Base-by-base conservation (phyloP, 1,139 yeast genomes). In the Yamadazyma epiphylla region DNA sequence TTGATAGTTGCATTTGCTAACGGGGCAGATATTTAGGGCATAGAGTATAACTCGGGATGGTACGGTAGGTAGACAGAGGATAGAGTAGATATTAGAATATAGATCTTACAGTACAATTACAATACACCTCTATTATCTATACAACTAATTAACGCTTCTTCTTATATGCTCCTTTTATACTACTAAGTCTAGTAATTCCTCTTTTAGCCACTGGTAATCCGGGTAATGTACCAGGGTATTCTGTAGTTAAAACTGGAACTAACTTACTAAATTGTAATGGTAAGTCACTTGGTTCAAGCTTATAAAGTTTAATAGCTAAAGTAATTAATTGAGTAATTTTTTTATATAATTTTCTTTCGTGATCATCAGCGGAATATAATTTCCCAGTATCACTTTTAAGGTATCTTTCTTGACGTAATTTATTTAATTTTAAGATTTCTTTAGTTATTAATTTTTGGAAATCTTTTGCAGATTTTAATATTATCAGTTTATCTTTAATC, bases 181-280 rank as follows among this genome's bases (percentile, higher is more conserved):
- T 62, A 12, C 72, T 67, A 32, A 68, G 52, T 34, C 74, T 56
- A 8, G 56, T 40, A 5, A 56, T 41, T 31, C 52, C 55, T 12
- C 31, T 28, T 30, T 47, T 48, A 23, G 42, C 40, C 4, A 49
- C 51, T 4, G 55, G 59, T 36, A 33, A 71, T 0, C 87, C 87
- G 1, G 96, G 96, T 47, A 88, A 68, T 1, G 83, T 72, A 32
- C 97, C 97, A 25, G 74, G 64, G 48, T 84, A 88, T 43, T 82
- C 86, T 13, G 80, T 74, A 48, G 79, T 77, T 35, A 84, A 65
- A 1, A 84, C 82, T 0, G 96, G 95, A 26, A 88, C 47, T 32
- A 58, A 67, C 28, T 63, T 53, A 41, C 70, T 64, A 32, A 65
- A 53, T 26, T 53, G 48, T 23, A 55, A 40, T 9, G 72, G 59